These are phyloP conservation scores for Blastomyces parvus DNA, from an alignment of 2,329 filamentous ascomycete species.

Conservation along the genomic window DNA sequence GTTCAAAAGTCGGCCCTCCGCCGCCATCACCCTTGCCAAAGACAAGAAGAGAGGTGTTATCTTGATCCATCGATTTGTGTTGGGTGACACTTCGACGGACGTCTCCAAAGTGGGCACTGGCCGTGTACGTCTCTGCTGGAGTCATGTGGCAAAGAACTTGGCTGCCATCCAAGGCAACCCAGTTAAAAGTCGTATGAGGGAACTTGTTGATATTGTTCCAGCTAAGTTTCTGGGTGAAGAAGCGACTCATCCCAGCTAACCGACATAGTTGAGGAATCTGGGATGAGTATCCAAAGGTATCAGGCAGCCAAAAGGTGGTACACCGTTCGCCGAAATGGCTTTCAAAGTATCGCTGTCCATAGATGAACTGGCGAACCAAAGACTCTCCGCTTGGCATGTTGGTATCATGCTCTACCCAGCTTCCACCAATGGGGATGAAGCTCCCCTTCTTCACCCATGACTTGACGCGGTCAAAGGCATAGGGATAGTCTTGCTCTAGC, in stretches of 20 bases:
- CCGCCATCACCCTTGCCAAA: conserved; percentile 97
- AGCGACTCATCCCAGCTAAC: conserved; percentile 88
- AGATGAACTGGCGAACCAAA: conserved; percentile 84
- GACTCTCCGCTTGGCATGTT: conserved; percentile 96
- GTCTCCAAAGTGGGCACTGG: conserved; percentile 89
- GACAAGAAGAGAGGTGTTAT: conserved; percentile 78
- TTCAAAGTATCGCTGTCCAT: conserved; percentile 91
- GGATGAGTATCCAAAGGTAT: conserved; percentile 94
- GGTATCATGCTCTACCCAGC: conserved; percentile 98
- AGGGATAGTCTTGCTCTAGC: conserved; percentile 82
- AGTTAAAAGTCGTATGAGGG: conserved; percentile 97
- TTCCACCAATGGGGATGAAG: conserved; percentile 92
- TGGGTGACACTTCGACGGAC: conserved; percentile 79
- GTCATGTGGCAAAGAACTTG: conserved; percentile 98
- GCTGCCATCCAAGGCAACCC: conserved; percentile 89
- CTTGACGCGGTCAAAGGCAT: conserved; percentile 83
- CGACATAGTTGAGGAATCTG: conserved; percentile 91
- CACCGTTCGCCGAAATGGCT: conserved; percentile 81
- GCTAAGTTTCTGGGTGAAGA: conserved; percentile 96
- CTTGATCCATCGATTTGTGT: conserved; percentile 93
- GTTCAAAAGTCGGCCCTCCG: conserved; percentile 86
- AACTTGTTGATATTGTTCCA: conserved; percentile 99
- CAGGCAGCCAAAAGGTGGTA: conserved; percentile 92
- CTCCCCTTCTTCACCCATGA: conserved; percentile 78
- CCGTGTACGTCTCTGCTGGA: conserved; percentile 89